phyloP scores from a whole-genome alignment of 2,329 filamentous ascomycete genomes.

The Colletotrichum sp. region DNA sequence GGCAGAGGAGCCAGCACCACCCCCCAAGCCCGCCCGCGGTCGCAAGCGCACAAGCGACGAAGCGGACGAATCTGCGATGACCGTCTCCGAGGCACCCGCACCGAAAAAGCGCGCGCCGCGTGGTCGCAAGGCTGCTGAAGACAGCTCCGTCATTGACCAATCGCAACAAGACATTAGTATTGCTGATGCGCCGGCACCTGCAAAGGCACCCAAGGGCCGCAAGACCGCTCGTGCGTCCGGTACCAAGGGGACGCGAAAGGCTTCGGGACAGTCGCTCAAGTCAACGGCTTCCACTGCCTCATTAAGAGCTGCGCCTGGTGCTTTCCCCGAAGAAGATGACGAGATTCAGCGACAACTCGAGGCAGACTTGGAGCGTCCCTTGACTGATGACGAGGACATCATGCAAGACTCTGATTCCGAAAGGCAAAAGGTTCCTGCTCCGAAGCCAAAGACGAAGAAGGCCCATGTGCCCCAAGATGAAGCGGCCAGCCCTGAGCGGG shows the following conservation, averaged over 20 bases:
- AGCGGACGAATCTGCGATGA: constrained; percentile 53
- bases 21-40: constrained; percentile 51
- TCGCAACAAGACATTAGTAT: constrained; percentile 44
- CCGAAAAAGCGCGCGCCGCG: constrained; percentile 65
- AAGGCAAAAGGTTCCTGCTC: constrained; percentile 36
- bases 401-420: constrained; percentile 52
- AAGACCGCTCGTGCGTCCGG: constrained; percentile 54
- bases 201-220: constrained; percentile 35
- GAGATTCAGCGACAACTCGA: constrained; percentile 71
- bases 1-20: constrained; percentile 30
- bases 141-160: constrained; percentile 41
- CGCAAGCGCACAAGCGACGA: constrained; percentile 70
- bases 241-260: constrained; percentile 35
- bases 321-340: constrained; percentile 59
- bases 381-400: constrained; percentile 59
- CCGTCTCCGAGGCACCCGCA: constrained; percentile 52
- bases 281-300: constrained; percentile 50
- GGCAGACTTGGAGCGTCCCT: constrained; percentile 64
- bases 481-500: constrained; percentile 32
- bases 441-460: constrained; percentile 34
- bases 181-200: constrained; percentile 35
- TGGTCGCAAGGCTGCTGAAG: constrained; percentile 50
- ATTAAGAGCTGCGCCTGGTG: constrained; percentile 39
- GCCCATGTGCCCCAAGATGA: constrained; percentile 29
- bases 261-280: constrained; percentile 38